phyloP scores from a whole-genome alignment of 495 filamentous ascomycete species.

The Penicillium manginii region DNA sequence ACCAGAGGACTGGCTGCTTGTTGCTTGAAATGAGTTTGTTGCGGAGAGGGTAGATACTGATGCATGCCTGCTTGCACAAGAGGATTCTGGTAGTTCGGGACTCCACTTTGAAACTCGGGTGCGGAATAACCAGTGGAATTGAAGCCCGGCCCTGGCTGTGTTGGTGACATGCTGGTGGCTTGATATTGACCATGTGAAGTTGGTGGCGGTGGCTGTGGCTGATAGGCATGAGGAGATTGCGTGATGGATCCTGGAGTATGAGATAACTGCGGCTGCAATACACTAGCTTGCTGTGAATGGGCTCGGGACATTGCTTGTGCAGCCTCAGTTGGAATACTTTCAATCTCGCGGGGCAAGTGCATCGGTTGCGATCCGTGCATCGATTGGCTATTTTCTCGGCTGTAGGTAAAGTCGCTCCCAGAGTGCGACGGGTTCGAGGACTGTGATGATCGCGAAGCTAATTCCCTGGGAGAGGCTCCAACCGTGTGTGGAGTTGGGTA shows the following conservation, averaged over 20 bases:
- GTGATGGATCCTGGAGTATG: background rate
- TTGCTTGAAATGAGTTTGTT: background rate
- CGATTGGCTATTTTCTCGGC: conserved; percentile 2
- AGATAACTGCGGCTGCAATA: conserved; percentile 1
- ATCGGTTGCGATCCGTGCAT: background rate
- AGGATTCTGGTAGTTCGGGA: conserved; percentile 21
- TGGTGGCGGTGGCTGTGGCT: conserved; percentile 7
- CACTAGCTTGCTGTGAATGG: conserved; percentile 17
- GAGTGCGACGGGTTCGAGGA: conserved; percentile 8
- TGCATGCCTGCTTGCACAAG: conserved; percentile 12
- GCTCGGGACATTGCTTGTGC: conserved; percentile 14
- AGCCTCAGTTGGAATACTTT: background rate
- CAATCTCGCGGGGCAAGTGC: background rate
- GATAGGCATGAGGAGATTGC: conserved; percentile 21
- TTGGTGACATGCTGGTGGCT: conserved; percentile 14
- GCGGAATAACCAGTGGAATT: conserved; percentile 4
- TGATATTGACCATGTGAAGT: conserved; percentile 17
- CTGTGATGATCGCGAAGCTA: conserved; percentile 2
- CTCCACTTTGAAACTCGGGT: background rate
- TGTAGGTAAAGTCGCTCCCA: conserved; percentile 3
- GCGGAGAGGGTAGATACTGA: conserved; percentile 16
- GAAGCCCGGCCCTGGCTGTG: conserved; percentile 10
- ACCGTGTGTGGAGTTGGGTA: conserved; percentile 12
- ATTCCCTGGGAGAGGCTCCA: conserved; percentile 11
- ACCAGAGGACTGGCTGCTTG: background rate